Conservation (phyloP, 2,329 filamentous ascomycete genomes). For the Stagonosporopsis tanaceti region DNA sequence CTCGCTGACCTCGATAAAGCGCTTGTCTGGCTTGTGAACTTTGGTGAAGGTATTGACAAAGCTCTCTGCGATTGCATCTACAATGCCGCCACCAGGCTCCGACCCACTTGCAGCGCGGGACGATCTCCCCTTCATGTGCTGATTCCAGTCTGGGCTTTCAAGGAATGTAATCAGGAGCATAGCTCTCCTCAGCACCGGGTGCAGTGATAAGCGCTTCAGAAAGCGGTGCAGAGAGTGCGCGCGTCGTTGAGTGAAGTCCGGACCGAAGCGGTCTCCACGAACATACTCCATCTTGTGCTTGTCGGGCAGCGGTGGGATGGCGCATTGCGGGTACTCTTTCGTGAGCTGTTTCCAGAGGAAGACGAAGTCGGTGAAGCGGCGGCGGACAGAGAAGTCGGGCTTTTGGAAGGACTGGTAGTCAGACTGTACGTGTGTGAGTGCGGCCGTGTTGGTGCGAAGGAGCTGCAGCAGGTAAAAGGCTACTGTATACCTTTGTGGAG, state of each 20-base stretch:
- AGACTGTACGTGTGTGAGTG: conserved; percentile 64
- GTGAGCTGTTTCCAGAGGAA: conserved; percentile 92
- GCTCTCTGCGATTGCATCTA: conserved; percentile 94
- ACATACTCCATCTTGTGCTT: conserved; percentile 99
- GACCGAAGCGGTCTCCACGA: conserved; percentile 90
- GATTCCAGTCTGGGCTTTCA: conserved; percentile 95
- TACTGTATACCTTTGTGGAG: conserved; percentile 75
- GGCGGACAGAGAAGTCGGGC: conserved; percentile 77
- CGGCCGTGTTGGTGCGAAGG: conserved; percentile 3
- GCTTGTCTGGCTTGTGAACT: conserved; percentile 91
- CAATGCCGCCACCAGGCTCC: conserved; percentile 70
- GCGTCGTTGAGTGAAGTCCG: conserved; percentile 88
- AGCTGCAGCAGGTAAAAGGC: neutral
- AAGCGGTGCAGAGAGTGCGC: conserved; percentile 93
- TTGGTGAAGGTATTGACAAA: conserved; percentile 98
- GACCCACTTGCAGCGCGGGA: conserved; percentile 64
- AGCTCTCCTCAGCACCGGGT: conserved; percentile 86
- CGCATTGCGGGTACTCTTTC: conserved; percentile 88
- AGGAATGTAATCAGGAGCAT: conserved; percentile 87
- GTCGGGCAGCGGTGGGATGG: conserved; percentile 92
- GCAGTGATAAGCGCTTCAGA: conserved; percentile 82
- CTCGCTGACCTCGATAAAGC: conserved; percentile 93
- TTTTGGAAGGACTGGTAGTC: conserved; percentile 94
- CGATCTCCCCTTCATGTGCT: conserved; percentile 84
- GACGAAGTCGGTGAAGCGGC: conserved; percentile 97